Base-by-base conservation (phyloP, 192 early-diverging fungal species). In the Coemansia sp. region DNA sequence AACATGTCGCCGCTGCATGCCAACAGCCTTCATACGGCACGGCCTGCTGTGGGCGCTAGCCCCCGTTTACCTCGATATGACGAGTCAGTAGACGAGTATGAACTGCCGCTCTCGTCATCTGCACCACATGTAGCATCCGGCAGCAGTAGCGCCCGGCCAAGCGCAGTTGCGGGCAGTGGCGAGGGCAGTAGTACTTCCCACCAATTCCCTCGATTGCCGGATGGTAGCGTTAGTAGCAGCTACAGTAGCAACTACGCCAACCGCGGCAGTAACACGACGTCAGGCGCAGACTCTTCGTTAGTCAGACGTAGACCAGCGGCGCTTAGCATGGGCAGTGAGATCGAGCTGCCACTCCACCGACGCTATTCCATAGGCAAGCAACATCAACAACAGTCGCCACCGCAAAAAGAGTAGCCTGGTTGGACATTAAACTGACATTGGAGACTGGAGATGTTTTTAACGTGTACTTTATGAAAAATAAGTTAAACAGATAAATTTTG, bases 251-350 rank as follows among this genome's bases (percentile, higher is more conserved):
- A 39, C 61, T 72, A 67, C 63, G 68, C 33, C 32, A 60, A 33
- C 16, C 55, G 55, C 13, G 16, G 60, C 28, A 63, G 64, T 40
- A 38, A 53, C 11, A 35, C 55, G 53, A 32, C 61, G 0, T 40
- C 69, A 9, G 55, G 55, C 26, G 55, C 55, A 11, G 80, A 77
- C 52, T 77, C 75, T 57, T 53, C 58, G 63, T 69, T 76, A 42
- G 68, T 77, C 44, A 53, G 75, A 8, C 71, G 80, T 5, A 62
- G 80, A 26, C 71, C 74, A 39, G 75, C 75, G 3, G 72, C 72
- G 35, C 64, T 66, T 11, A 69, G 61, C 57, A 50, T 63, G 39
- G 63, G 69, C 32, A 65, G 73, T 35, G 78, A 76, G 40, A 39
- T 72, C 19, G 75, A 76, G 40, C 66, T 72, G 44, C 68, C 74